These are phyloP conservation scores for Penicillium desertorum DNA, from an alignment of 495 filamentous ascomycete genomes.

Conservation along the genomic window DNA sequence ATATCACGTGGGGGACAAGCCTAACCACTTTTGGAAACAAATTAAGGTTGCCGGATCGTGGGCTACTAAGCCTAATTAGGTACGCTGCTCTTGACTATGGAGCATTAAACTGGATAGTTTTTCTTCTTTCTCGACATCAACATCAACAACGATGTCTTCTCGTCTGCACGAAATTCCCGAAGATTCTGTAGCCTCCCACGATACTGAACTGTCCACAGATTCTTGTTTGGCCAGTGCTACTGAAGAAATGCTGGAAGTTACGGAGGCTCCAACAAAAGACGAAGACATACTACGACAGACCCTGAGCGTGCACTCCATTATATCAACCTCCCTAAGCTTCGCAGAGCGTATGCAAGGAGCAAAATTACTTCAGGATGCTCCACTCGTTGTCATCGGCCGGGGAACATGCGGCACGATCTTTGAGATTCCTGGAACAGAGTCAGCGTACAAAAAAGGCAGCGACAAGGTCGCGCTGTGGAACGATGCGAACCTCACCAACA, in stretches of 20 bases:
- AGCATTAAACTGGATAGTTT: too few relatives aligned
- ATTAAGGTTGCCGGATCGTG: too few relatives aligned
- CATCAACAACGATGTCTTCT: too few relatives aligned
- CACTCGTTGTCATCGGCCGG: neutral
- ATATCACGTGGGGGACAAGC: too few relatives aligned
- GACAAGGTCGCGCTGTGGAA: neutral
- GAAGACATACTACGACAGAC: neutral
- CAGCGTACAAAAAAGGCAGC: neutral
- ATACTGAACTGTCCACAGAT: neutral
- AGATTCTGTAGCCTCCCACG: neutral
- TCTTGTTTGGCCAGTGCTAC: neutral
- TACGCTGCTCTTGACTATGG: too few relatives aligned
- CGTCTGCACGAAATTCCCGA: too few relatives aligned
- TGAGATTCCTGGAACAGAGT: neutral
- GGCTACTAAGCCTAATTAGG: too few relatives aligned
- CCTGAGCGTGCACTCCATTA: neutral
- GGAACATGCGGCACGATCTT: neutral
- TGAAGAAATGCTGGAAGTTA: neutral
- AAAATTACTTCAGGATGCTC: neutral
- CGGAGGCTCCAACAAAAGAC: neutral
- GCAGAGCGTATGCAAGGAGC: neutral
- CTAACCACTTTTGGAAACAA: too few relatives aligned
- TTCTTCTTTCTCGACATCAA: too few relatives aligned
- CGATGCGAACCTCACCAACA: neutral
- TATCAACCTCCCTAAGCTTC: neutral